A percentile compares a stretch with the other conserved stretches of the same genome.
Conservation (phyloP, 148 eudicot genomes). For the Camellia lanceoleosa region DNA sequence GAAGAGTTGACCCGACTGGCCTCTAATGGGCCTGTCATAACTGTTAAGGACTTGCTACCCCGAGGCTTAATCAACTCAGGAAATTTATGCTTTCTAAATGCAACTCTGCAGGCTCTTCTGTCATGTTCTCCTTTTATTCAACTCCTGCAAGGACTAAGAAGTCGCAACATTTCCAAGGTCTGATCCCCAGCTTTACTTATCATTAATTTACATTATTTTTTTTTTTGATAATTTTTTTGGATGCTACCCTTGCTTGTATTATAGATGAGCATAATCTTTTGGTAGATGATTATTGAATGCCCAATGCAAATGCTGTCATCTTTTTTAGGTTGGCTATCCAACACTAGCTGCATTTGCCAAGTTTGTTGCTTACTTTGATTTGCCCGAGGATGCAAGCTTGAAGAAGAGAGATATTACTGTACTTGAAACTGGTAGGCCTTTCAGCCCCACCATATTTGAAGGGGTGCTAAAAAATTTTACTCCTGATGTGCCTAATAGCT, state of each 20-base stretch:
- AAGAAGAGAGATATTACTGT: slow-evolving; percentile 47
- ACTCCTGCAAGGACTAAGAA: slow-evolving; percentile 69
- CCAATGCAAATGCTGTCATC: background rate
- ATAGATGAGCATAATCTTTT: background rate
- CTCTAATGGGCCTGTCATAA: slow-evolving; percentile 41
- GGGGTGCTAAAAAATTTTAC: slow-evolving; percentile 73
- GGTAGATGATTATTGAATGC: background rate
- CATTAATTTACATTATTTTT: background rate
- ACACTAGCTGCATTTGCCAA: slow-evolving; percentile 73
- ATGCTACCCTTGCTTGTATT: background rate
- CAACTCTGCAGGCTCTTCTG: slow-evolving; percentile 86
- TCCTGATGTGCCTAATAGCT: slow-evolving; percentile 72
- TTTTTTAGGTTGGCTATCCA: slow-evolving; percentile 62
- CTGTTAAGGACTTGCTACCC: slow-evolving; percentile 51
- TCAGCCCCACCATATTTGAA: slow-evolving; percentile 82
- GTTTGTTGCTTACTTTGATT: slow-evolving; percentile 62
- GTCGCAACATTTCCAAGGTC: slow-evolving; percentile 68
- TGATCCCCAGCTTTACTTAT: background rate
- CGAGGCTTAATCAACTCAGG: slow-evolving; percentile 91
- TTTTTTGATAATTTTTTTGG: background rate
- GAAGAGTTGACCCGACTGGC: slow-evolving; percentile 26
- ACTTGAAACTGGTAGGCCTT: slow-evolving; percentile 73
- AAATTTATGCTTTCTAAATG: slow-evolving; percentile 88
- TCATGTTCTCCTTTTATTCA: slow-evolving; percentile 91
- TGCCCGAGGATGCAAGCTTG: slow-evolving; percentile 43